Evolutionary conservation across 352 stramenopile genomes (phyloP), one percentile per base, ranked within the genome.

Genomic region (Phytophthora constricta): DNA sequence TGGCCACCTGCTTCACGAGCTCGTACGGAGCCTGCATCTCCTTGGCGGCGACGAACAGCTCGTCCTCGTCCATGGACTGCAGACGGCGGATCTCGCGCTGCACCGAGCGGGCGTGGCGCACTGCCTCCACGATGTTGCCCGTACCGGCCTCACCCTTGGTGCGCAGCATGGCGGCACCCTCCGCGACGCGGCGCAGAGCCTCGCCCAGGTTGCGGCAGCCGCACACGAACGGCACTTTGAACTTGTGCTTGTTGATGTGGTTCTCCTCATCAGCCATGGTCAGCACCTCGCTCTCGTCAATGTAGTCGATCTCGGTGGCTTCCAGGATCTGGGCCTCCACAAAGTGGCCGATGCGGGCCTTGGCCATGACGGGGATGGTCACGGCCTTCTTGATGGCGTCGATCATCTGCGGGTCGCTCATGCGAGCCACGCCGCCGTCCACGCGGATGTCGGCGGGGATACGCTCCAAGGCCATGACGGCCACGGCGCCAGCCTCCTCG

Each of bases 321-420:
- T 99, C 94, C 11, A 99, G 83, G 68, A 99, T 99, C 77, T 99
- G 97, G 0, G 97, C 95, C 79, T 99, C 97, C 11, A 99, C 97
- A 71, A 99, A 99, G 82, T 99, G 97, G 62, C 97, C 97, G 65
- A 99, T 99, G 61, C 97, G 93, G 25, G 90, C 94, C 86, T 99
- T 99, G 46, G 97, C 97, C 97, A 99, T 99, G 34, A 99, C 97
- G 14, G 97, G 97, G 68, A 99, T 99, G 28, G 95, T 98, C 33
- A 99, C 97, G 11, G 96, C 97, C 65, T 98, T 98, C 82, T 99
- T 99, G 80, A 99, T 99, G 70, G 96, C 94, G 39, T 96, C 84
- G 68, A 99, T 99, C 89, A 99, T 98, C 61, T 96, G 68, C 14
- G 97, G 97, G 80, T 99, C 97, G 39, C 89, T 98, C 96, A 99